Base-by-base conservation (phyloP, 2,329 filamentous ascomycete species). In the Cladosporium sp. region DNA sequence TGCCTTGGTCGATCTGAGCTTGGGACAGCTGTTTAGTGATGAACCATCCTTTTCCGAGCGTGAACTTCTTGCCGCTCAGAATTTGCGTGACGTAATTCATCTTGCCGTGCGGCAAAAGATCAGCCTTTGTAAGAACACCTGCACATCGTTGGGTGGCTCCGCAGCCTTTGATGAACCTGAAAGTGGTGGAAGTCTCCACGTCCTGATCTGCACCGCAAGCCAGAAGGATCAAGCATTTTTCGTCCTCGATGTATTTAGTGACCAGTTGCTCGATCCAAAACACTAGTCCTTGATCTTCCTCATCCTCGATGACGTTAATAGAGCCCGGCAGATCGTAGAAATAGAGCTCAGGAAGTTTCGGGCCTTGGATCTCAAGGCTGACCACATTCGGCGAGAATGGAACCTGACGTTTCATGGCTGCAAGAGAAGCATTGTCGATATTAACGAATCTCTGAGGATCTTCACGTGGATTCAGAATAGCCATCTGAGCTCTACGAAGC, bases 251-350 rank as follows among this genome's bases (percentile, higher is more conserved):
- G 64, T 95, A 95, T 0, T 85, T 78, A 1, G 78, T 80, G 0
- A 90, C 86, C 0, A 96, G 70, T 17, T 88, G 88, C 52, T 85
- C 80, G 0, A 96, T 88, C 0, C 94, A 84, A 0, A 81, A 77
- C 12, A 92, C 87, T 0, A 93, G 76, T 59, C 89, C 89, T 9
- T 82, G 78, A 15, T 92, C 85, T 2, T 83, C 78, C 1, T 56
- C 61, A 7, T 85, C 79, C 1, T 85, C 83, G 0, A 87, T 82
- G 7, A 87, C 87, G 19, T 86, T 84, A 61, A 96, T 93, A 0
- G 95, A 85, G 0, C 92, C 92, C 0, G 92, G 92, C 0, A 96
- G 79, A 61, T 96, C 92, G 61, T 90, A 93, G 66, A 96, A 95
- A 0, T 88, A 90, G 0, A 96, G 71, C 5, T 90, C 85, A 0